Evolutionary conservation across 306 rosid species (phyloP).

Genomic region (Fragaria ananassa): DNA sequence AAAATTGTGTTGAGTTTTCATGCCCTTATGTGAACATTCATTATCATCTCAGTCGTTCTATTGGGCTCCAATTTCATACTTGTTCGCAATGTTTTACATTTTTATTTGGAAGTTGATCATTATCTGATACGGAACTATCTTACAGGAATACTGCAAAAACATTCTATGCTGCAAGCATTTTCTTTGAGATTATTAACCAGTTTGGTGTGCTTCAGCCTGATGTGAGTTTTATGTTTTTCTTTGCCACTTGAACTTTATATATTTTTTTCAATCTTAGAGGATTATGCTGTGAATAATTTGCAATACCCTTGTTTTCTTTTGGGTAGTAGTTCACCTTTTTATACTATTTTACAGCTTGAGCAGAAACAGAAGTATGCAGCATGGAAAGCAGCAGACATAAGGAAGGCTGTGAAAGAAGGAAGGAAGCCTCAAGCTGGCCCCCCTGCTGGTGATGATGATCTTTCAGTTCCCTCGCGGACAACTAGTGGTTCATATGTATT

Average conservation of each 20-base stretch:
- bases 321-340: not conserved
- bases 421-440: constrained; percentile 83
- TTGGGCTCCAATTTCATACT: not conserved
- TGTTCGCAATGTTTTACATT: not conserved
- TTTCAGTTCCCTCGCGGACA: constrained; percentile 50
- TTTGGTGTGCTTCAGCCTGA: constrained; percentile 82
- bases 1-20: not conserved
- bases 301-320: not conserved
- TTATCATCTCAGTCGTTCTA: not conserved
- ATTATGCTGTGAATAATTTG: not conserved
- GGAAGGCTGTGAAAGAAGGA: constrained; percentile 98
- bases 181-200: constrained; percentile 90
- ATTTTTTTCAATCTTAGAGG: not conserved
- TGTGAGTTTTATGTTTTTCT: constrained; percentile 44
- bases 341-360: constrained; percentile 67
- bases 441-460: constrained; percentile 85
- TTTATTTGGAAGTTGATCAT: not conserved
- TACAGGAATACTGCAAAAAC: constrained; percentile 96
- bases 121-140: constrained; percentile 14
- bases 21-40: not conserved
- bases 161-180: constrained; percentile 98
- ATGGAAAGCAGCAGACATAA: constrained; percentile 99
- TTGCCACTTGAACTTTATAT: not conserved
- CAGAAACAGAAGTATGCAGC: constrained; percentile 95
- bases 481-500: constrained; percentile 60